phyloP scores from a whole-genome alignment of 306 rosid species.

The Vigna mungo region DNA sequence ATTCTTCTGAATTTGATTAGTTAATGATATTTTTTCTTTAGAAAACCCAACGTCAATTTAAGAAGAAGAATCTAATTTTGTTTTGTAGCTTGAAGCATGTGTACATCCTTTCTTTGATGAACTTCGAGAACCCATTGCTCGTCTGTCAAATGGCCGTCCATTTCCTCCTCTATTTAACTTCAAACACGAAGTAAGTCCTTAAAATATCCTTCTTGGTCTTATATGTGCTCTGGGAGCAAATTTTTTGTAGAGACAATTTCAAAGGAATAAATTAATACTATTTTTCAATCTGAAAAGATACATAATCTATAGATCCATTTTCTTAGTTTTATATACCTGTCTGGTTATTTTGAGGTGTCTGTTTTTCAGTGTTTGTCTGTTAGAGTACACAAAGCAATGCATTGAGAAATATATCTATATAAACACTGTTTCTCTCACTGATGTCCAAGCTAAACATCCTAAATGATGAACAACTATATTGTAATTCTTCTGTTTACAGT shows the following conservation, averaged over 20 bases:
- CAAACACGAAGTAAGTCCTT: conserved; percentile 81
- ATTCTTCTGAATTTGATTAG: conserved; percentile 20
- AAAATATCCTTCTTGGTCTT: not conserved
- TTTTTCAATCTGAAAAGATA: not conserved
- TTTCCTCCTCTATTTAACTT: conserved; percentile 89
- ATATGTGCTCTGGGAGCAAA: not conserved
- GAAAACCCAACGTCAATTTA: conserved; percentile 20
- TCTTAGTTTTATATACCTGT: not conserved
- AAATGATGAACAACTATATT: conserved; percentile 21
- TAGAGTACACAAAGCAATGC: conserved; percentile 22
- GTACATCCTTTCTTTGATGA: conserved; percentile 95
- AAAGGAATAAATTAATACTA: conserved; percentile 1
- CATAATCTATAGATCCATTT: not conserved
- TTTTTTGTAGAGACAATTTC: not conserved
- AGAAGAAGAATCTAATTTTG: conserved; percentile 40
- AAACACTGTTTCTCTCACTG: not conserved
- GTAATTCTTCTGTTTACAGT: conserved; percentile 54
- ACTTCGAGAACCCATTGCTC: conserved; percentile 84
- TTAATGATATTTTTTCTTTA: not conserved
- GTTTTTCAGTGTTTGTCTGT: not conserved
- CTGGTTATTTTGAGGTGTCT: not conserved
- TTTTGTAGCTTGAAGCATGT: conserved; percentile 90
- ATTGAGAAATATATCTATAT: not conserved
- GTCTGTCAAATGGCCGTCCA: conserved; percentile 83
- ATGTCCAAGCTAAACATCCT: not conserved